Evolutionary conservation across 108 stramenopile species (phyloP).

Genomic region (Aureococcus anophagefferens): DNA sequence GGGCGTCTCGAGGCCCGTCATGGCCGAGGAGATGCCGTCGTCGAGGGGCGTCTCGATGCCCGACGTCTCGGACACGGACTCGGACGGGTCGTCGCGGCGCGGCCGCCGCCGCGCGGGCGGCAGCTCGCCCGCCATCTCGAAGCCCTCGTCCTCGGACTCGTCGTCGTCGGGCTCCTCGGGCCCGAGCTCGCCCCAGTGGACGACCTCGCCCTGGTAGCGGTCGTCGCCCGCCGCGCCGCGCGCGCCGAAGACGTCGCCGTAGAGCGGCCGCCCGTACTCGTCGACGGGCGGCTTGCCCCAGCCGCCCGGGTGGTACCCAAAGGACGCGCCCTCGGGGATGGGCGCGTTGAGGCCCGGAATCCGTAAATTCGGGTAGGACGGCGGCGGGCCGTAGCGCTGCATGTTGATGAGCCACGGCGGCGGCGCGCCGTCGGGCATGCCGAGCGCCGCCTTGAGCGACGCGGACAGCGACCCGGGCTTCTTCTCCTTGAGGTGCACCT

Average conservation of each 20-base stretch:
- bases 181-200: slow-evolving; percentile 67
- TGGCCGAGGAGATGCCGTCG: slow-evolving; percentile 5
- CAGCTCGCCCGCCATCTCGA: not conserved
- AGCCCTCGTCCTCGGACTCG: slow-evolving; percentile 24
- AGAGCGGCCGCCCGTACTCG: slow-evolving; percentile 71
- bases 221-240: slow-evolving; percentile 24
- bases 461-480: slow-evolving; percentile 49
- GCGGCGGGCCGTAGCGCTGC: slow-evolving; percentile 97
- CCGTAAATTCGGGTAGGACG: slow-evolving; percentile 73
- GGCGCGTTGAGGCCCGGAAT: slow-evolving; percentile 97
- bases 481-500: slow-evolving; percentile 44
- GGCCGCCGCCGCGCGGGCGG: not conserved
- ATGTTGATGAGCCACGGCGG: slow-evolving; percentile 98
- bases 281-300: slow-evolving; percentile 99
- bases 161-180: slow-evolving; percentile 55
- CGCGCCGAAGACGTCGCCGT: slow-evolving; percentile 78
- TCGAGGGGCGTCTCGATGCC: slow-evolving; percentile 9
- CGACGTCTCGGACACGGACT: slow-evolving; percentile 12
- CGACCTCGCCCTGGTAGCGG: slow-evolving; percentile 32
- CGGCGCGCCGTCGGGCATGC: slow-evolving; percentile 65
- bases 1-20: slow-evolving; percentile 28
- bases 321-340: slow-evolving; percentile 71
- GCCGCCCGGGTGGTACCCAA: slow-evolving; percentile 87
- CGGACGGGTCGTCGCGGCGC: not conserved
- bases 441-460: slow-evolving; percentile 67